Evolutionary conservation across 148 eudicot species (phyloP), one percentile per base, ranked within the genome.

Genomic region (Amaranthus cruentus): DNA sequence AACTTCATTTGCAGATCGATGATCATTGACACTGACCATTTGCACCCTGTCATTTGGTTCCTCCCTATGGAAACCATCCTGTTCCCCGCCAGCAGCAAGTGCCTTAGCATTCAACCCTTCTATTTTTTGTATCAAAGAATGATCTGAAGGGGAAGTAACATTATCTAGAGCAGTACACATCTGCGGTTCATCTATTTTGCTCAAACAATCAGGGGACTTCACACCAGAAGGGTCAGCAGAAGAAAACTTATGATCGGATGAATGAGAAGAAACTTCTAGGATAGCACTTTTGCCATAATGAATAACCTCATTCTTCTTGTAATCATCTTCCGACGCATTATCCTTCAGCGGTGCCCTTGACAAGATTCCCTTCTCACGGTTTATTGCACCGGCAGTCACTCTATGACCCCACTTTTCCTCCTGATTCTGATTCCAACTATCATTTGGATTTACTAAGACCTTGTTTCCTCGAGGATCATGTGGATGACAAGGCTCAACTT

Each of bases 81-180:
- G 73, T 28, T 82, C 78, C 59, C 74, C 88, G 79, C 88, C 97
- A 67, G 90, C 81, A 69, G 81, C 83, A 62, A 94, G 88, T 7
- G 81, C 82, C 86, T 92, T 92, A 12, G 88, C 96, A 90, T 96
- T 96, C 66, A 90, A 78, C 72, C 88, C 89, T 72, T 90, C 99
- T 66, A 96, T 86, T 72, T 89, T 92, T 75, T 88, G 87, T 65
- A 96, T 86, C 83, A 96, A 77, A 13, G 79, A 83, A 21, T 87
- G 78, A 68, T 87, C 89, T 75, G 77, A 83, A 28, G 81, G 77
- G 68, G 78, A 49, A 81, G 81, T 66, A 28, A 49, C 79, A 80
- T 66, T 72, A 44, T 80, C 91, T 42, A 69, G 79, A 55, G 62
- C 82, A 68, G 69, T 58, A 50, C 68, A n/a, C 14, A 64, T 56